Percentiles rank a stretch among this genome's conserved stretches.
phyloP scores from a whole-genome alignment of 345 rosid genomes.

The Anastatica hierochuntica region DNA sequence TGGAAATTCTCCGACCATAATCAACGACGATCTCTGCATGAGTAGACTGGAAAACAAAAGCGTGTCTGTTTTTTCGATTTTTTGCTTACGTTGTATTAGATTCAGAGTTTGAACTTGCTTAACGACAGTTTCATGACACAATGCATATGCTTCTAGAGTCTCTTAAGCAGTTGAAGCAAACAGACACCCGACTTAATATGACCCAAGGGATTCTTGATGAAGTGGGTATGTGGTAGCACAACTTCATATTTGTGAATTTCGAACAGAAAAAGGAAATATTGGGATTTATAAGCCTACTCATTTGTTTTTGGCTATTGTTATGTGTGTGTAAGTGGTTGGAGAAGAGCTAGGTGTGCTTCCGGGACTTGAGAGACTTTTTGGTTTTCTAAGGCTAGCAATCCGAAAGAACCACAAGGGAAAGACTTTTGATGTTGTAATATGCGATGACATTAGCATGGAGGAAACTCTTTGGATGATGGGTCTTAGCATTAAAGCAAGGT shows the following conservation, averaged over 20 bases:
- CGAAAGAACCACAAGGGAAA: slow-evolving; percentile 33
- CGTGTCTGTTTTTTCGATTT: slow-evolving; percentile 21
- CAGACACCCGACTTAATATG: slow-evolving; percentile 63
- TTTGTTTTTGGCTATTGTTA: slow-evolving; percentile 1
- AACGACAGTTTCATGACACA: slow-evolving; percentile 9
- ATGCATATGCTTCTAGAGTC: slow-evolving; percentile 82
- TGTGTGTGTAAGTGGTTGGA: slow-evolving; percentile 78
- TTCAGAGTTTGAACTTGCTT: neutral
- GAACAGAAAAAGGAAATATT: no score
- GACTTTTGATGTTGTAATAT: slow-evolving; percentile 46
- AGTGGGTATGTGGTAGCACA: slow-evolving; percentile 63
- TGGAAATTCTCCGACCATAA: slow-evolving; percentile 47
- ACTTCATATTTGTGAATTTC: neutral
- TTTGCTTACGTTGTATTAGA: neutral
- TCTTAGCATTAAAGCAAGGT: slow-evolving; percentile 70
- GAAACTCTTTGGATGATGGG: slow-evolving; percentile 73
- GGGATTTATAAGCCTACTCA: neutral
- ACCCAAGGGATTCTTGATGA: slow-evolving; percentile 87
- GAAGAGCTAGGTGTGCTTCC: slow-evolving; percentile 97
- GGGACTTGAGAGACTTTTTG: slow-evolving; percentile 52
- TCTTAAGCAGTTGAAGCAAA: slow-evolving; percentile 61
- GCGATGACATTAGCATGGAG: slow-evolving; percentile 59
- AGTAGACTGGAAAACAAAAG: slow-evolving; percentile 70
- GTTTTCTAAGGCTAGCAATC: slow-evolving; percentile 37
- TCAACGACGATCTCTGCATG: slow-evolving; percentile 52